Evolutionary conservation across 306 rosid genomes (phyloP).

Genomic region (Mucuna pruriens): DNA sequence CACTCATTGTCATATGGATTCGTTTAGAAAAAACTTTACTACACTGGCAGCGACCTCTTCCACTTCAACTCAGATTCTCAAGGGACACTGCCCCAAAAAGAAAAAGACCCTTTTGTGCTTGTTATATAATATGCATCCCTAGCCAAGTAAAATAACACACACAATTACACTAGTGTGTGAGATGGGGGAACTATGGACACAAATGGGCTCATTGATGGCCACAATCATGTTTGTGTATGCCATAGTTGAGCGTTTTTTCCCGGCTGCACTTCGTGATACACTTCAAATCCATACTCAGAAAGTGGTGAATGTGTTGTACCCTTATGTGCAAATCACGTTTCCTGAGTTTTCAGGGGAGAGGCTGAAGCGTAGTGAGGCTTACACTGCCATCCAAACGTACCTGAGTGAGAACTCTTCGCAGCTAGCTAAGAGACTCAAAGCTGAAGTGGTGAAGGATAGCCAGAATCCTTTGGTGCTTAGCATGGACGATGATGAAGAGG

Average conservation of each 20-base stretch:
- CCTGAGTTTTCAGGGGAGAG: constrained; percentile 53
- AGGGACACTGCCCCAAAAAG: neutral
- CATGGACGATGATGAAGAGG: constrained; percentile 68
- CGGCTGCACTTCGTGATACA: constrained; percentile 36
- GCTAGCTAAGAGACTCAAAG: constrained; percentile 57
- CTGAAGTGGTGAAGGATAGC: constrained; percentile 54
- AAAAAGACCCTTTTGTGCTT: neutral
- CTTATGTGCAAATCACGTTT: constrained; percentile 63
- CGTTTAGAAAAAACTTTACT: neutral
- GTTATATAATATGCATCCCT: neutral
- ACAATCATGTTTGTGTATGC: constrained; percentile 51
- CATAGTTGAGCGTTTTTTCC: constrained; percentile 47
- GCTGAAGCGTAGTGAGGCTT: constrained; percentile 50
- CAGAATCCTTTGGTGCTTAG: constrained; percentile 51
- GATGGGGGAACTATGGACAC: constrained; percentile 46
- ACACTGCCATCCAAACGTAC: constrained; percentile 52
- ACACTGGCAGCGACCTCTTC: neutral
- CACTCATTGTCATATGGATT: constrained; percentile 34
- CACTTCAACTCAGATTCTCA: constrained; percentile 33
- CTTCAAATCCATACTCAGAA: constrained; percentile 34
- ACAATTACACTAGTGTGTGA: neutral
- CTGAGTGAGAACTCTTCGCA: constrained; percentile 47
- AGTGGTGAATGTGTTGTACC: constrained; percentile 27
- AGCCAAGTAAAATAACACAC: neutral
- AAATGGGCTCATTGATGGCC: constrained; percentile 49